Evolutionary conservation across 208 protist species (phyloP).

Genomic region (Acanthamoeba quina): DNA sequence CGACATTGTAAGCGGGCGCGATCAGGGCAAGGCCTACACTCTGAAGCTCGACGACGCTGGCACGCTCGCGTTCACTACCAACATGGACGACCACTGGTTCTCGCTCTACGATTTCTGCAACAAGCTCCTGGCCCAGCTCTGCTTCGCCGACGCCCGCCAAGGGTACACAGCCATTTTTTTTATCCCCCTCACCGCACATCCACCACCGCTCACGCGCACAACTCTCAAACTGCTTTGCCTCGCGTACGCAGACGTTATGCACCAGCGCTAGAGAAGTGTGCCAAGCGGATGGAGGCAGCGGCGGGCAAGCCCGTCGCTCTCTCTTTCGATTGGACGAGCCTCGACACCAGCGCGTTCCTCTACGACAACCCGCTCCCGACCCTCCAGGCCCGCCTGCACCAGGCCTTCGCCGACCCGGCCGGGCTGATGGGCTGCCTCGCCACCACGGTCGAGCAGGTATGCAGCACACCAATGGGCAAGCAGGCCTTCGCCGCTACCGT

Average conservation of each 20-base stretch:
- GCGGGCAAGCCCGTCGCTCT: not conserved
- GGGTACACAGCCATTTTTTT: not conserved
- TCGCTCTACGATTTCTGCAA: not conserved
- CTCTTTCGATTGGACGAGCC: not conserved
- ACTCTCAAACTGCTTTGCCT: too few species aligned
- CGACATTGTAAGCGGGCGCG: not conserved
- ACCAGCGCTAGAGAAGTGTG: not conserved
- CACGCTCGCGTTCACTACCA: not conserved
- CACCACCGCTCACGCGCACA: too few species aligned
- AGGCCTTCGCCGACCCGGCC: not conserved
- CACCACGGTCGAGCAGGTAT: not conserved
- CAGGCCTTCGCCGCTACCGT: not conserved
- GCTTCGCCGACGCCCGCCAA: not conserved
- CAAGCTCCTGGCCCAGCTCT: slow-evolving; percentile 1
- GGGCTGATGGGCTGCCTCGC: not conserved
- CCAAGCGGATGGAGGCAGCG: not conserved
- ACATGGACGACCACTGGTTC: not conserved
- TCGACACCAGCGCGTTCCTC: not conserved
- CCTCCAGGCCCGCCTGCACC: not conserved
- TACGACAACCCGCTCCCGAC: not conserved
- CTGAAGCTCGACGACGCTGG: not conserved
- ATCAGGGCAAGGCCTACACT: not conserved
- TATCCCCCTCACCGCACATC: not conserved
- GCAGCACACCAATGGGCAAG: slow-evolving; percentile 30
- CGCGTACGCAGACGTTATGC: not conserved